Evolutionary conservation across 441 rosid species (phyloP).

Genomic region (Adansonia gregorii): DNA sequence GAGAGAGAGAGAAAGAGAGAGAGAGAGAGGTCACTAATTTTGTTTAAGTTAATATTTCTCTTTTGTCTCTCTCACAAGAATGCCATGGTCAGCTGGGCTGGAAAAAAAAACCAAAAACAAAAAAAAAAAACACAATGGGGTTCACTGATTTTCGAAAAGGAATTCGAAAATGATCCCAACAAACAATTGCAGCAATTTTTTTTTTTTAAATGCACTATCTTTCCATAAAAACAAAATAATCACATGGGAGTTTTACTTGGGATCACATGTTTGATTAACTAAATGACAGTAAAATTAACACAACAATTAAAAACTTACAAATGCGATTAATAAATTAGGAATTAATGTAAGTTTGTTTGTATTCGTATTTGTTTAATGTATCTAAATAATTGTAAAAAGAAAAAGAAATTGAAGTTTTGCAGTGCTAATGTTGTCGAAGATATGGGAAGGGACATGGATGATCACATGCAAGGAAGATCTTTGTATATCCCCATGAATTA

Average conservation of each 20-base stretch:
- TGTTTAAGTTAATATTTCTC: slow-evolving; percentile 32
- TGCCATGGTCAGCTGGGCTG: slow-evolving; percentile 69
- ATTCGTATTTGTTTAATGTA: slow-evolving; percentile 21
- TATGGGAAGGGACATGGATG: slow-evolving; percentile 44
- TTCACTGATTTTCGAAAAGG: slow-evolving; percentile 12
- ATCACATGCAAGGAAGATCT: slow-evolving; percentile 61
- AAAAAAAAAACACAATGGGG: slow-evolving; percentile 21
- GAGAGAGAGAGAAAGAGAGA: slow-evolving; percentile 25
- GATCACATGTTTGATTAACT: slow-evolving; percentile 21
- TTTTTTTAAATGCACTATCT: background rate
- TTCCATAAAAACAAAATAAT: background rate
- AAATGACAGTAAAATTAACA: slow-evolving; percentile 8
- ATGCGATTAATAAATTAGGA: background rate
- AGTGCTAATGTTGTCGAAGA: slow-evolving; percentile 42
- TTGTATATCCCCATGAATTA: slow-evolving; percentile 51
- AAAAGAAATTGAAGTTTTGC: slow-evolving; percentile 34
- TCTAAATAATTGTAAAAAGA: slow-evolving; percentile 3
- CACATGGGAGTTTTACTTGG: slow-evolving; percentile 9
- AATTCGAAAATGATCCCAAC: slow-evolving; percentile 40
- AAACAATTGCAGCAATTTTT: background rate
- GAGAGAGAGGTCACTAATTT: slow-evolving; percentile 19
- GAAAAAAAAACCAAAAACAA: slow-evolving; percentile 27
- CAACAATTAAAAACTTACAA: slow-evolving; percentile 1
- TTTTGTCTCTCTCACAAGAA: slow-evolving; percentile 69
- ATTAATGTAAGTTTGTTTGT: slow-evolving; percentile 27